phyloP scores from a whole-genome alignment of 108 stramenopile species.

The Aureococcus anophagefferens region DNA sequence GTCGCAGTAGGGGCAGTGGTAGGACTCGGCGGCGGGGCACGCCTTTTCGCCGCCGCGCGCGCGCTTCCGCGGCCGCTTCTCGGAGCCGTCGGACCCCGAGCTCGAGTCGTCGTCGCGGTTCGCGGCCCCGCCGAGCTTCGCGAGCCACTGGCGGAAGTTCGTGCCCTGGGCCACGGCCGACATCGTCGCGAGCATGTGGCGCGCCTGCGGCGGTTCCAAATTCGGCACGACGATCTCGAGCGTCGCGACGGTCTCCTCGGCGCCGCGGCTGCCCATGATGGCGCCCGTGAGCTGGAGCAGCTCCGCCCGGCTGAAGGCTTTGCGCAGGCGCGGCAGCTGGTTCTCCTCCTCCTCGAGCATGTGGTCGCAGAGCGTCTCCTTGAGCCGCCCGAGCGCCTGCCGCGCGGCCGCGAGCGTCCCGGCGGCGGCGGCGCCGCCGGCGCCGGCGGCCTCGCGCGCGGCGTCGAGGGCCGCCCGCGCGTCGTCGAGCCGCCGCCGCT shows the following conservation, averaged over 20 bases:
- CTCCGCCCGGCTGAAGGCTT: conserved; percentile 8
- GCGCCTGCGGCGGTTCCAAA: conserved; percentile 21
- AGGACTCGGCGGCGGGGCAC: conserved; percentile 31
- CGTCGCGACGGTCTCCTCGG: conserved; percentile 20
- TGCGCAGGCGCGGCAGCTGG: conserved; percentile 6
- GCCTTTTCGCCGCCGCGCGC: conserved; percentile 23
- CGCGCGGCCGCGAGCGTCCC: background rate
- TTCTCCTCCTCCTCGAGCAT: conserved; percentile 15
- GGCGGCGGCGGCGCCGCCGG: background rate
- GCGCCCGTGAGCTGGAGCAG: conserved; percentile 7
- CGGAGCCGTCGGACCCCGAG: background rate
- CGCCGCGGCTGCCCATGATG: conserved; percentile 12
- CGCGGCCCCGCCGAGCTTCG: background rate
- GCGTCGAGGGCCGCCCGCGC: background rate
- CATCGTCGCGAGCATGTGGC: conserved; percentile 5
- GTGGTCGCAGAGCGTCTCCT: conserved; percentile 5
- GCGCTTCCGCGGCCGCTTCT: background rate
- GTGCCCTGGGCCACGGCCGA: conserved; percentile 1
- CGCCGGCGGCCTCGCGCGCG: background rate
- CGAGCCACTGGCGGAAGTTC: conserved; percentile 7
- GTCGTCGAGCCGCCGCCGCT: conserved; percentile 3
- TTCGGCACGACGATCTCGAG: conserved; percentile 38
- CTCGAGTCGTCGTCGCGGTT: background rate
- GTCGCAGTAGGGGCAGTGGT: conserved; percentile 49
- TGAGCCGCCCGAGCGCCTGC: background rate